Base-by-base conservation (phyloP, 1,284 basidiomycete genomes). In the Rhodotorula mucilaginosa region DNA sequence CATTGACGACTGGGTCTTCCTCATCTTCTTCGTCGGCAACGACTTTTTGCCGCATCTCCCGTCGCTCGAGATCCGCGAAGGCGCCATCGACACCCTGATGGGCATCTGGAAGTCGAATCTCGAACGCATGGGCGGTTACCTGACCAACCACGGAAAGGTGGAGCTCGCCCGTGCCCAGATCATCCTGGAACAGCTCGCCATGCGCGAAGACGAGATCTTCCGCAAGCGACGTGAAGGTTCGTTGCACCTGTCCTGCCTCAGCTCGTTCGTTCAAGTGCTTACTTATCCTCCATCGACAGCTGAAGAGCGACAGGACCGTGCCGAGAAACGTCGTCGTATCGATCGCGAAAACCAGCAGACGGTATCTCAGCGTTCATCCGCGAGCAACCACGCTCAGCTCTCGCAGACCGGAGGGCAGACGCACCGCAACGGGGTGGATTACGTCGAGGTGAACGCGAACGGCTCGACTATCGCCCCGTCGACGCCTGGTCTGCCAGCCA, bases 1-100 rank as follows among this genome's bases (percentile, higher is more conserved):
- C 51, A 93, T 99, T 82, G 97, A 99, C 86, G 97, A 99, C 82
- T 99, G 97, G 96, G 93, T 99, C 78, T 89, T 99, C 80, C 86
- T 99, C 79, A 98, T 98, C 79, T 98, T 99, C 87, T 98, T 99
- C 82, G 96, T 99, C 80, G 97, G 97, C 78, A 99, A 99, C 85
- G 97, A 99, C 84, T 99, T 99, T 85, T 85, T 99, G 80, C 97
- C 97, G 23, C 97, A 99, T 84, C 85, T 99, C 72, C 97, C 97
- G 31, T 93, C 90, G 71, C 88, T 99, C 84, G 97, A 99, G 85
- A 99, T 99, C 80, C 88, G 97, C 78, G 97, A 99, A 84, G 97
- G 96, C 69, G 97, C 96, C 46, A 97, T 99, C 84, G 97, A 99
- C 84, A 94, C 90, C 65, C 84, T 99, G 71, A 84, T 99, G 79